Conservation (phyloP, 1,284 basidiomycete species). For the Irpex rosettiformis region DNA sequence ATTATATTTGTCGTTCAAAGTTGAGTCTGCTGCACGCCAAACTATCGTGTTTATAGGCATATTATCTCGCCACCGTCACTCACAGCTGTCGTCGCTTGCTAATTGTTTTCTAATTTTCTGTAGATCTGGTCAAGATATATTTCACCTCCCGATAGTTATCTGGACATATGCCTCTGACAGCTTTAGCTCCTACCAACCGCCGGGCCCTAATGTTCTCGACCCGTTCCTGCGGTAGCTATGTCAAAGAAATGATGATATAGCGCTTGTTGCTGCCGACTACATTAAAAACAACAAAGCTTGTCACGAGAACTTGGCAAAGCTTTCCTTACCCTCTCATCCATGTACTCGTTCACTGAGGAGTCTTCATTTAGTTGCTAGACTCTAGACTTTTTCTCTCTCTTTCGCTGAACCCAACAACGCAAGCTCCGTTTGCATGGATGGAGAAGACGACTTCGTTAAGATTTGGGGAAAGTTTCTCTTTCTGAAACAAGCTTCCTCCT, state of each 20-base stretch:
- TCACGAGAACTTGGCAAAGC: not conserved
- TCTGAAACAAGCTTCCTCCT: conserved; percentile 17
- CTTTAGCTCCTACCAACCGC: too few species aligned
- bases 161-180: not conserved
- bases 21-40: not conserved
- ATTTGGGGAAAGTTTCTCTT: conserved; percentile 13
- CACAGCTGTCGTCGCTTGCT: not conserved
- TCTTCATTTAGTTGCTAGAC: conserved; percentile 8
- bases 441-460: conserved; percentile 6
- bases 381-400: not conserved
- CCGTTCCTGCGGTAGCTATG: not conserved
- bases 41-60: not conserved
- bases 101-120: not conserved
- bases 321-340: not conserved
- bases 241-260: too few species aligned
- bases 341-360: not conserved
- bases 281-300: not conserved
- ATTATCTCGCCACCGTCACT: not conserved
- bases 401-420: not conserved
- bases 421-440: conserved; percentile 16
- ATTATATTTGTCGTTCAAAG: not conserved
- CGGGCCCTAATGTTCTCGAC: too few species aligned
- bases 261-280: not conserved
- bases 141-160: not conserved
- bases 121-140: not conserved